Conservation (phyloP, 306 rosid species). For the Canavalia ensiformis region DNA sequence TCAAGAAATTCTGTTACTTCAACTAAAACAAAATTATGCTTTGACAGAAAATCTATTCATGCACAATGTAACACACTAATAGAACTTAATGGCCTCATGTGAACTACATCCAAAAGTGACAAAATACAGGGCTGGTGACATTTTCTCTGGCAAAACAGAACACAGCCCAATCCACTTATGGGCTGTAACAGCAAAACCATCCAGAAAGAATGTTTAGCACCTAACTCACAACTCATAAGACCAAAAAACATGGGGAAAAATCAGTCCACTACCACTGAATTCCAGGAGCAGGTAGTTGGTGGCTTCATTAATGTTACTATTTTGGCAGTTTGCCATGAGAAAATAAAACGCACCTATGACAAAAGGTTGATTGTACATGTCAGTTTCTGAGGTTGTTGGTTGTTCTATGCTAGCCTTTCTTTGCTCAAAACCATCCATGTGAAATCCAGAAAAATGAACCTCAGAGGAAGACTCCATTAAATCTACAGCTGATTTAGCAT, state of each 20-base stretch:
- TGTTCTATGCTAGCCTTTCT: conserved; percentile 62
- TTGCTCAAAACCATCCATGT: conserved; percentile 81
- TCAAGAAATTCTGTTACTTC: not conserved
- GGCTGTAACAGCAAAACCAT: conserved; percentile 31
- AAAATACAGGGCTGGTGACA: not conserved
- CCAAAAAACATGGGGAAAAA: conserved; percentile 1
- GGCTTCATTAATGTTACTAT: conserved; percentile 27
- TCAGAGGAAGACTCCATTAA: conserved; percentile 90
- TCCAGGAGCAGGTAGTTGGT: conserved; percentile 10
- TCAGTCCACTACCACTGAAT: not conserved
- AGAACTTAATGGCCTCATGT: not conserved
- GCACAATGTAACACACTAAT: not conserved
- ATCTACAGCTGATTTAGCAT: conserved; percentile 74
- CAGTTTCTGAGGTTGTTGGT: conserved; percentile 74
- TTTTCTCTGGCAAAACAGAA: conserved; percentile 14
- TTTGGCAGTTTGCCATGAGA: conserved; percentile 22
- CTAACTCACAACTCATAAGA: conserved; percentile 17
- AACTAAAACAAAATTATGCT: conserved; percentile 36
- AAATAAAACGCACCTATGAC: conserved; percentile 81
- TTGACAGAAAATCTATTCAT: conserved; percentile 19
- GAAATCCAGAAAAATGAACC: conserved; percentile 99
- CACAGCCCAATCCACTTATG: conserved; percentile 25
- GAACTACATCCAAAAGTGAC: conserved; percentile 7
- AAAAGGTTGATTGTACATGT: conserved; percentile 82
- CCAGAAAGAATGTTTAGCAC: conserved; percentile 1